phyloP scores from a whole-genome alignment of 148 eudicot genomes.

The Camellia japonica region DNA sequence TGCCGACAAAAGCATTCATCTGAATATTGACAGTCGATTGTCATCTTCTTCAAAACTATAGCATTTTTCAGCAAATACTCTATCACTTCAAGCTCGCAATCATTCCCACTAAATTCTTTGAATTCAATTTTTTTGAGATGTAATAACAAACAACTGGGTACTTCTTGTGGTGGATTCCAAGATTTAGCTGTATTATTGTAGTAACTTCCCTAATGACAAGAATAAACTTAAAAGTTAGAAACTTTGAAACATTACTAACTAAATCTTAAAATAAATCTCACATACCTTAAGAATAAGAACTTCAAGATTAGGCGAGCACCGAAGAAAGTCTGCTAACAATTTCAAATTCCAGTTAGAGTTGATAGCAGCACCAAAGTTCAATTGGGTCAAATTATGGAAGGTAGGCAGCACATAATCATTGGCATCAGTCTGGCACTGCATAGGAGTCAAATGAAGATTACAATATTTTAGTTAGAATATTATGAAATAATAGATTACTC shows the following conservation, averaged over 20 bases:
- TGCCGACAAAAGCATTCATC: too few relatives aligned
- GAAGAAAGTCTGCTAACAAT: constrained; percentile 2
- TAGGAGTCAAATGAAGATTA: neutral
- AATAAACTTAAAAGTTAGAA: too few relatives aligned
- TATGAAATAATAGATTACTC: neutral
- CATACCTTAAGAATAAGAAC: neutral
- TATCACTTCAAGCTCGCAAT: too few relatives aligned
- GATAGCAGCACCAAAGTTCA: neutral
- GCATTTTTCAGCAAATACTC: too few relatives aligned
- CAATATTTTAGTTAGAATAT: neutral
- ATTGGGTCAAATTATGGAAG: constrained; percentile 2
- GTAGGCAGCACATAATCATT: neutral
- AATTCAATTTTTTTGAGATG: too few relatives aligned
- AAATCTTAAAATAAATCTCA: neutral
- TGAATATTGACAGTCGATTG: too few relatives aligned
- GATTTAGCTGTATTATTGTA: too few relatives aligned
- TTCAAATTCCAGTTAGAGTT: neutral
- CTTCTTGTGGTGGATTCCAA: too few relatives aligned
- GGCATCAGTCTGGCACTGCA: constrained; percentile 2
- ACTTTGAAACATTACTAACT: neutral
- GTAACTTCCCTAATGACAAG: too few relatives aligned
- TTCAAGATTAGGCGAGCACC: constrained; percentile 8
- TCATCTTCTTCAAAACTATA: too few relatives aligned
- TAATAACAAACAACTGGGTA: too few relatives aligned
- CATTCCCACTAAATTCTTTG: too few relatives aligned